phyloP scores from a whole-genome alignment of 2,329 filamentous ascomycete species.

The Orbilia oligospora region DNA sequence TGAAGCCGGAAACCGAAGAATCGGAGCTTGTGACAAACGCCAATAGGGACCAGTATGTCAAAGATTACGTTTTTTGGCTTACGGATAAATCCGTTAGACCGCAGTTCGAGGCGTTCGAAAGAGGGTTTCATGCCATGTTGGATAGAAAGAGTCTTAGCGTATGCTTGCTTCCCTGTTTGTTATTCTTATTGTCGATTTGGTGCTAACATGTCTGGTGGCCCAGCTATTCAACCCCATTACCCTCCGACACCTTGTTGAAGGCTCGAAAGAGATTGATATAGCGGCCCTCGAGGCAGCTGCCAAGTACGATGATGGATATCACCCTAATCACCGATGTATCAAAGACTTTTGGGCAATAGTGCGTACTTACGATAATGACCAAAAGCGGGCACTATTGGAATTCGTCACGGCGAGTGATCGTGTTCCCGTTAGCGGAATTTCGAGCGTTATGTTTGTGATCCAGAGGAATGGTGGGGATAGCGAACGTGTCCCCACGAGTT shows the following conservation, averaged over 20 bases:
- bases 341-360: constrained; percentile 88
- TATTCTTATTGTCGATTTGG: not conserved
- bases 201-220: constrained; percentile 33
- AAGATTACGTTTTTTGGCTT: constrained; percentile 87
- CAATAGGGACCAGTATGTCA: constrained; percentile 83
- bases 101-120: constrained; percentile 84
- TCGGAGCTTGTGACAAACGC: constrained; percentile 78
- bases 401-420: constrained; percentile 96
- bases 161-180: constrained; percentile 63
- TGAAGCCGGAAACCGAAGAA: constrained; percentile 44
- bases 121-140: constrained; percentile 83
- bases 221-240: constrained; percentile 77
- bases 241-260: constrained; percentile 85
- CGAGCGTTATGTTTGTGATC: constrained; percentile 85
- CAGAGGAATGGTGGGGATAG: constrained; percentile 79
- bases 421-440: constrained; percentile 87
- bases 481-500: constrained; percentile 80
- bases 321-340: constrained; percentile 78
- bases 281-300: constrained; percentile 78
- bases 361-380: constrained; percentile 75
- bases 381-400: constrained; percentile 84
- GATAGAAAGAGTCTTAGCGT: constrained; percentile 76
- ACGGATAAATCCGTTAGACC: constrained; percentile 81
- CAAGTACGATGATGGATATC: constrained; percentile 85
- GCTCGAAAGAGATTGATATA: constrained; percentile 84